Percentiles rank a stretch among this genome's conserved stretches.
Evolutionary conservation across 345 rosid species (phyloP).

Genomic region (Anacardium occidentale): DNA sequence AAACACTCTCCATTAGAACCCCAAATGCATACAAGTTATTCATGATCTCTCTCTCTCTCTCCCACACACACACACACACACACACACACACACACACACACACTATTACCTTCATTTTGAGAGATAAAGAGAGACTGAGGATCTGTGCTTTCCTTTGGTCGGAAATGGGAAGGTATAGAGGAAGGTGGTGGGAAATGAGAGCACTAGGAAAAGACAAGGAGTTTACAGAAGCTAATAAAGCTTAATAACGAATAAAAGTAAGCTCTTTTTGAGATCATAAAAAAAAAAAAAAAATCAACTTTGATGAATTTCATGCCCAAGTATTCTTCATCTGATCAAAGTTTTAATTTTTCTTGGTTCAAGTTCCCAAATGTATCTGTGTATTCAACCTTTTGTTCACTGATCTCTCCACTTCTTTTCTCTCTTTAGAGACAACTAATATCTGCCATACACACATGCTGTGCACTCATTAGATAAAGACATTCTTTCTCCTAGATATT

Average conservation of each 20-base stretch:
- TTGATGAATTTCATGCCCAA: constrained; percentile 47
- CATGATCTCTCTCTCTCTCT: background rate
- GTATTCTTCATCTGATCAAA: background rate
- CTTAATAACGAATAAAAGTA: constrained; percentile 32
- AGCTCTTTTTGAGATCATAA: constrained; percentile 27
- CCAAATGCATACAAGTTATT: background rate
- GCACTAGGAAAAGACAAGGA: background rate
- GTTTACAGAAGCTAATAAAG: constrained; percentile 3
- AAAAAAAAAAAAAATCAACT: constrained; percentile 14
- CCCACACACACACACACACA: background rate
- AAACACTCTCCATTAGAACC: background rate
- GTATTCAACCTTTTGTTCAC: constrained; percentile 14
- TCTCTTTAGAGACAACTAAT: constrained; percentile 30
- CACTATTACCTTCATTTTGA: constrained; percentile 46
- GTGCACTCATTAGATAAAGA: constrained; percentile 18
- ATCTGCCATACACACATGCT: constrained; percentile 16
- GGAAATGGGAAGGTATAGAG: background rate
- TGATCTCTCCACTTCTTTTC: background rate
- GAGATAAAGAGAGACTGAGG: background rate
- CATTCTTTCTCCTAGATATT: constrained; percentile 30
- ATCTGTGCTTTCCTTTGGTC: background rate
- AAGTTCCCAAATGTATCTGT: constrained; percentile 54
- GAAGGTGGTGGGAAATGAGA: constrained; percentile 10
- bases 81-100: background rate
- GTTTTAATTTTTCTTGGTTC: constrained; percentile 33